phyloP scores from a whole-genome alignment of 139 green algal species.

The Chara braunii region DNA sequence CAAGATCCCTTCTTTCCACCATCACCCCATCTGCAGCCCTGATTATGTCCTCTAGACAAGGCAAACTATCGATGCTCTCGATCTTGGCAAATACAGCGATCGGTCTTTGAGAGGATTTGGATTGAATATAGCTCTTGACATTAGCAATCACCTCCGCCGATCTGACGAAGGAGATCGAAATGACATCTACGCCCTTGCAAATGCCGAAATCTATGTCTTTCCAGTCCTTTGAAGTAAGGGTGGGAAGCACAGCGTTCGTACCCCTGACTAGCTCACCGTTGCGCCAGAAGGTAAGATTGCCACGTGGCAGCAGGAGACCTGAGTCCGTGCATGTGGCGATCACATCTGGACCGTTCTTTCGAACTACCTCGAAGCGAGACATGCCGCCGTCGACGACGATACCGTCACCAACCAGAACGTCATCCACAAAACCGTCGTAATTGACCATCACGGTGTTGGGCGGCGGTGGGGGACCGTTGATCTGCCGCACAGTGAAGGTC shows the following conservation, averaged over 20 bases:
- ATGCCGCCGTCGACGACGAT: slow-evolving; percentile 83
- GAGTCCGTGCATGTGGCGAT: slow-evolving; percentile 55
- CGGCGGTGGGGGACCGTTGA: slow-evolving; percentile 22
- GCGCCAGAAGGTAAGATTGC: slow-evolving; percentile 61
- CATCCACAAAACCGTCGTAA: slow-evolving; percentile 72
- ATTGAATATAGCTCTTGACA: slow-evolving; percentile 60
- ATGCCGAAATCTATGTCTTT: slow-evolving; percentile 80
- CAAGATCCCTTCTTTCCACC: slow-evolving; percentile 90
- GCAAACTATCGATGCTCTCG: slow-evolving; percentile 94
- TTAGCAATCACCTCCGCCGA: slow-evolving; percentile 68
- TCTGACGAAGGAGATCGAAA: slow-evolving; percentile 96
- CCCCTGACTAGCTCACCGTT: slow-evolving; percentile 55
- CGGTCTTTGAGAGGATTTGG: slow-evolving; percentile 39
- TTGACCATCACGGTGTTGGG: slow-evolving; percentile 51
- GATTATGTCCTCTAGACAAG: slow-evolving; percentile 93
- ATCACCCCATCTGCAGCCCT: slow-evolving; percentile 75
- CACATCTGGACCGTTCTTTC: slow-evolving; percentile 67
- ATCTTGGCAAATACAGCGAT: slow-evolving; percentile 96
- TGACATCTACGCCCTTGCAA: slow-evolving; percentile 77
- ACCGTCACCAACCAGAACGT: slow-evolving; percentile 56
- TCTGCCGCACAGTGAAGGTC: slow-evolving; percentile 58
- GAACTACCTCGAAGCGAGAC: slow-evolving; percentile 64
- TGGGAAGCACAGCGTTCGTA: slow-evolving; percentile 64
- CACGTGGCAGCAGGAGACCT: slow-evolving; percentile 68
- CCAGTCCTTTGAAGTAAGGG: slow-evolving; percentile 78